Base-by-base conservation (phyloP, 805 yeast genomes). In the Osmozyma mogii region DNA sequence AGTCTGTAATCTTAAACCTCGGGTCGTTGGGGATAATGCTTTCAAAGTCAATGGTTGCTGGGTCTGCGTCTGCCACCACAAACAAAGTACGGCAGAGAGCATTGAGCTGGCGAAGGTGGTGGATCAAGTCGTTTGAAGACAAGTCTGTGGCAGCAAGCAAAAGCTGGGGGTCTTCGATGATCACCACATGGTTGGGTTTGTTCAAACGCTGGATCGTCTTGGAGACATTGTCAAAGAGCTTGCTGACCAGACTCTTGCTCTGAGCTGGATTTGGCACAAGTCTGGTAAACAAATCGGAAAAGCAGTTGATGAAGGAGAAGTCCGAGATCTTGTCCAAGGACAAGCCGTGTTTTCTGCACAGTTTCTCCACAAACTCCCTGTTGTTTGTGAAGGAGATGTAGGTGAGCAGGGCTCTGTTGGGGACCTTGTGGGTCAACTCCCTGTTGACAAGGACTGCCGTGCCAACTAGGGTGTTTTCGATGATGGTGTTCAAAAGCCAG, bases 401-500 rank as follows among this genome's bases (percentile, higher is more conserved):
- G 6, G 54, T 31, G 3, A 61, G 61, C 32, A 44, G 49, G 11
- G 61, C 47, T 34, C 62, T 48, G 14, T 31, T 37, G 4, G 36
- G 34, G 6, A 23, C 20, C 31, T 39, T 44, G 18, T 35, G 40
- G 11, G 27, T 38, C 14, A 52, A 38, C 28, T 54, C 65, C 26
- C 46, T 41, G 34, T 58, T 51, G 29, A 56, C 68, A 62, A 41
- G 62, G 23, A 31, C 60, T 42, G 56, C 64, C 27, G 75, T 65
- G 4, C 76, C 81, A 11, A 54, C 43, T 10, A 73, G 37, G 15
- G 62, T 53, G 20, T 62, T 65, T 41, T 79, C 84, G 6, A 77
- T 52, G 14, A 80, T 47, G 2, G 76, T 65, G 31, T 65, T 65
- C 3, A 68, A 44, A 22, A 81, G 56, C 89, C 89, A 81, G 5